Base-by-base conservation (phyloP, 2,329 filamentous ascomycete genomes). In the Pyrenochaeta sp. region DNA sequence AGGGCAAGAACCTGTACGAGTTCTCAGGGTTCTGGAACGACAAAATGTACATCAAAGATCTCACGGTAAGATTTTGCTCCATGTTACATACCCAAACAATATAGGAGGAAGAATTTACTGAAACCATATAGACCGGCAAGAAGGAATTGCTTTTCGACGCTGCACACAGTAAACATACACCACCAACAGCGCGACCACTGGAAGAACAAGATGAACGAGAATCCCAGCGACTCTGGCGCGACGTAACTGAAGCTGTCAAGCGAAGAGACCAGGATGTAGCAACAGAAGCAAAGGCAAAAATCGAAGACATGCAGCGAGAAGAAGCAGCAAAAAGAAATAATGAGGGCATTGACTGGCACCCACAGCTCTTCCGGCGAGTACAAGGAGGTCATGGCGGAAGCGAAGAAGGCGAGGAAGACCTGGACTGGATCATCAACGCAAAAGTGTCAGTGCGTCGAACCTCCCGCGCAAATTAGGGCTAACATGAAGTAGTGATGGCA, bases 371-470 rank as follows among this genome's bases (percentile, higher is more conserved):
- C 83, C 86, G 93, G 59, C 81, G 81, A 47, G 90, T 96, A 10
- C 85, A 86, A 44, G 88, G 88, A 25, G 91, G 89, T 1, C 87
- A 88, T 1, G 90, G 89, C 32, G 89, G 88, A 1, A 74, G 84
- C 3, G 91, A 95, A 62, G 89, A 94, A 74, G 91, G 91, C 28
- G 91, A 96, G 76, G 92, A 96, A 74, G 92, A 91, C 65, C 81
- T 99, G 30, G 95, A 98, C 78, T 99, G 92, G 92, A 93, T 98
- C 72, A 91, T 99, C 71, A 90, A 94, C 76, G 90, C 93, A 1
- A 84, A 89, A 54, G 86, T 99, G 93, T 96, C 79, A 77, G 87
- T 73, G 45, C 42, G 5, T 44, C 13, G 42, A 27, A 44, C 12
- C 36, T 2, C 15, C 10, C 6, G 7, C 5, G 37, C 6, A 24